Base-by-base conservation (phyloP, 345 rosid genomes). In the Lagerstroemia speciosa region DNA sequence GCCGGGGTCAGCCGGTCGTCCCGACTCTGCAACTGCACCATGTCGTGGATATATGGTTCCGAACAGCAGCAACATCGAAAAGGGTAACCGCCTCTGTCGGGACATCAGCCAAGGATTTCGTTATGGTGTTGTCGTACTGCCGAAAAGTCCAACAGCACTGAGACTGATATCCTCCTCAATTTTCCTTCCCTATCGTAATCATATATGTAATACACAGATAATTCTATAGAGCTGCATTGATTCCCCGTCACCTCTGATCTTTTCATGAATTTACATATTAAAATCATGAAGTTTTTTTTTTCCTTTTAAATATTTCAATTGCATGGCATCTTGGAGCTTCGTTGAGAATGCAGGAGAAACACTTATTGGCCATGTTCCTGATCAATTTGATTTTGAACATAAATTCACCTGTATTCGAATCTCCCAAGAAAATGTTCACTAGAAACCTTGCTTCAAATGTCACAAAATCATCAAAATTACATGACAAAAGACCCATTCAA, bases 101-200 rank as follows among this genome's bases (percentile, higher is more conserved):
- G n/a, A 80, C 88, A 29, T 82, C 94, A 0, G 94, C 91, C 0
- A 88, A 82, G 82, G 94, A 88, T 66, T 86, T 83, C 22, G 88
- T 88, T 32, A 88, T 88, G 94, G 91, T 83, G 29, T 76, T 88
- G 48, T 82, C 91, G 1, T 88, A 88, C 65, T 70, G 84, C 69
- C 84, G 86, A 24, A 88, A 84, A 78, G 78, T 80, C 14, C 69
- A 73, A 60, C 74, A 71, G 45, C 62, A 73, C 0, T 78, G 70
- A 76, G 60, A 63, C 38, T 8, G 24, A 29, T 52, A 11, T 17
- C 26, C 40, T 2, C 24, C 68, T 38, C 55, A 22, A 33, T 67
- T 38, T 73, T 48, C 43, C 29, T 14, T 48, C 30, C 38, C 53
- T 63, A 29, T 31, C 26, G 9, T 38, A 38, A 15, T 38, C n/a